Evolutionary conservation across 768 basidiomycete species (phyloP).

Genomic region (Rhodosporidiobolus odoratus): DNA sequence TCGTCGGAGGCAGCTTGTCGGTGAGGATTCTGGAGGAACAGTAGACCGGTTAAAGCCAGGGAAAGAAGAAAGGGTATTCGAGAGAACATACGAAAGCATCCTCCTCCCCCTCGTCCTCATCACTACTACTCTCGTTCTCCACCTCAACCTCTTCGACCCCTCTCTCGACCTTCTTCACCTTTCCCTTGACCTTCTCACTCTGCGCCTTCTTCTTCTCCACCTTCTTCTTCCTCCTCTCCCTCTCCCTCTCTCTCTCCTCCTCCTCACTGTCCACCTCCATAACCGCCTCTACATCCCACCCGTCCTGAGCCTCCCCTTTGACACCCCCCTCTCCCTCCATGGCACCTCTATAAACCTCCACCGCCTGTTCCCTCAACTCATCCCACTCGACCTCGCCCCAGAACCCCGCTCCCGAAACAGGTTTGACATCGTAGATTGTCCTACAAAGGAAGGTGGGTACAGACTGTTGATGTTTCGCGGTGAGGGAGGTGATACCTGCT

Average conservation of each 20-base stretch:
- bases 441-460: slow-evolving; percentile 25
- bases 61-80: not conserved
- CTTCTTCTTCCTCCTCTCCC: not conserved
- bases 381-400: slow-evolving; percentile 26
- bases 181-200: not conserved
- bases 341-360: not conserved
- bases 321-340: not conserved
- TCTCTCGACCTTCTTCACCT: not conserved
- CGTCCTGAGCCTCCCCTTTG: slow-evolving; percentile 1
- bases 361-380: not conserved
- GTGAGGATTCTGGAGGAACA: slow-evolving; percentile 5
- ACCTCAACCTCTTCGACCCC: not conserved
- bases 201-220: not conserved
- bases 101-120: slow-evolving; percentile 42
- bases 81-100: slow-evolving; percentile 44
- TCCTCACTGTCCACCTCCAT: slow-evolving; percentile 32
- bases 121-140: slow-evolving; percentile 26
- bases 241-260: slow-evolving; percentile 28
- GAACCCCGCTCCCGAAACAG: slow-evolving; percentile 19
- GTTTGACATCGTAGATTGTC: slow-evolving; percentile 35
- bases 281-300: slow-evolving; percentile 27
- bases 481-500: not conserved
- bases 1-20: not conserved
- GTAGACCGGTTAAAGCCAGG: not conserved
- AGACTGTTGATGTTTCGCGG: not conserved